Conservation (phyloP, 2,329 filamentous ascomycete species). For the Penicillium glabrum region DNA sequence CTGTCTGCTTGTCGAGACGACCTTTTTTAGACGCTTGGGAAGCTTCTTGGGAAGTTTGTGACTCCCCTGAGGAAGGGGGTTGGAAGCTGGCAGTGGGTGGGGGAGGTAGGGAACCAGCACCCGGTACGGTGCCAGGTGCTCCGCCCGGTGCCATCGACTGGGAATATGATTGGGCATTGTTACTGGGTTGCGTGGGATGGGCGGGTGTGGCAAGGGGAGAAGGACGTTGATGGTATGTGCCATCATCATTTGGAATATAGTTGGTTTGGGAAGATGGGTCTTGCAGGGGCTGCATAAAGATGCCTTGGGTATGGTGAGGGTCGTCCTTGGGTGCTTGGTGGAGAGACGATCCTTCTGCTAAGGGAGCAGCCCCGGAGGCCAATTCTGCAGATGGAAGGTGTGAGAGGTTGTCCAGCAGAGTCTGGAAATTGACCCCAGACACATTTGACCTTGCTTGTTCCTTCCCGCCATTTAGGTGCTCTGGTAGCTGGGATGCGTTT, state of each 20-base stretch:
- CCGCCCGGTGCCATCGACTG: constrained; percentile 28
- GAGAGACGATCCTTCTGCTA: constrained; percentile 28
- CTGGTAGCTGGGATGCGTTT: constrained; percentile 13
- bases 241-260: constrained; percentile 39
- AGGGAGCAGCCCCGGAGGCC: constrained; percentile 24
- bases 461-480: constrained; percentile 26
- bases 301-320: constrained; percentile 37
- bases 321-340: constrained; percentile 31
- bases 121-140: constrained; percentile 38
- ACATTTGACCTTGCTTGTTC: constrained; percentile 19
- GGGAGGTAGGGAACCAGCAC: constrained; percentile 38
- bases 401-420: constrained; percentile 49
- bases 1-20: constrained; percentile 27
- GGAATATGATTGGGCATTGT: constrained; percentile 27
- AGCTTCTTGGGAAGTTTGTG: constrained; percentile 22
- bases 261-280: constrained; percentile 41
- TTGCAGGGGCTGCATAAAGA: constrained; percentile 48
- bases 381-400: constrained; percentile 32
- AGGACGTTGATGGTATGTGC: constrained; percentile 40
- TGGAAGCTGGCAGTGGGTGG: constrained; percentile 44
- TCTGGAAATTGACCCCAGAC: constrained; percentile 49
- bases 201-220: constrained; percentile 27
- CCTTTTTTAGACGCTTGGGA: constrained; percentile 24
- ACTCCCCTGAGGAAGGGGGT: constrained; percentile 20
- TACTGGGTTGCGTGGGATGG: constrained; percentile 38